Conservation (phyloP, 2,329 filamentous ascomycete species). For the Pseudogymnoascus destructans region DNA sequence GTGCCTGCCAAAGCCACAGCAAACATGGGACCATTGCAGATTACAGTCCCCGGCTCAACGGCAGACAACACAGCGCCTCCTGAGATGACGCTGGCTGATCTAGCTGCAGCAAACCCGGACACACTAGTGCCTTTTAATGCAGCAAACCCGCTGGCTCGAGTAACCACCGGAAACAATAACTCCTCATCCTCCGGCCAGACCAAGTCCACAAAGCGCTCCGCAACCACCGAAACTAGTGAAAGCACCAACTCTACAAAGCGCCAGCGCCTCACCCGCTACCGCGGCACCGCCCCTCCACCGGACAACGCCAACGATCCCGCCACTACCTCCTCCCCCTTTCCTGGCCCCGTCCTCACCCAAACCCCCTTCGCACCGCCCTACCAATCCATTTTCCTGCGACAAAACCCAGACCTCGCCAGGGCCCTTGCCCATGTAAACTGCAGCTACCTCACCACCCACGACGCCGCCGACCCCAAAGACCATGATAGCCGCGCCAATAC, state of each 20-base stretch:
- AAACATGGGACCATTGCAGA: neutral
- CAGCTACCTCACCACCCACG: constrained; percentile 41
- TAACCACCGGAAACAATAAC: neutral
- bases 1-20: neutral
- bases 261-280: neutral
- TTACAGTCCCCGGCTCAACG: neutral
- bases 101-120: neutral
- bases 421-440: constrained; percentile 40
- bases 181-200: neutral
- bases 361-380: constrained; percentile 16
- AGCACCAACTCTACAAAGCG: neutral
- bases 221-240: neutral
- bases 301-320: neutral
- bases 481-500: constrained; percentile 34
- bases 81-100: neutral
- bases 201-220: neutral
- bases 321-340: neutral
- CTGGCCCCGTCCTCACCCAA: neutral
- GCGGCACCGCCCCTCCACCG: neutral
- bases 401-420: neutral
- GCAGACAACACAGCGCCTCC: neutral
- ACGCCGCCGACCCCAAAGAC: constrained; percentile 37
- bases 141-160: neutral
- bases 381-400: constrained; percentile 13
- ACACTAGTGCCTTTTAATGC: neutral